These are phyloP conservation scores for Marasmius tenuissimus DNA, from an alignment of 1,284 basidiomycete species.

Conservation along the genomic window DNA sequence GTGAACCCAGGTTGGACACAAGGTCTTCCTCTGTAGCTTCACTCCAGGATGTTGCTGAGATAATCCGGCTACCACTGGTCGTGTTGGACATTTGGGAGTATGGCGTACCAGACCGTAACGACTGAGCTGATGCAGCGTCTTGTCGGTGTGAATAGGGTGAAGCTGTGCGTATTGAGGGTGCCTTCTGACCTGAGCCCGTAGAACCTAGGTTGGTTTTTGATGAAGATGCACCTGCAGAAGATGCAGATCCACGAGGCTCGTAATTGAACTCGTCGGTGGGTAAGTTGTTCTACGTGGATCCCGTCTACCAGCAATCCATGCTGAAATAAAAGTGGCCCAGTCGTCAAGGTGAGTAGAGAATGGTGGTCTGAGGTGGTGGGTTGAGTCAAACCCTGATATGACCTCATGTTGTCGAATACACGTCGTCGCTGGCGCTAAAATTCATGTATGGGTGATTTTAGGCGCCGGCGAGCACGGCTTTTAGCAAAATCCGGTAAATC, in stretches of 20 bases:
- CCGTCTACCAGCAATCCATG: too few relatives aligned
- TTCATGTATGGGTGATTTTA: too few relatives aligned
- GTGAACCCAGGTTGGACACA: constrained; percentile 87
- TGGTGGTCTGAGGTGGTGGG: too few relatives aligned
- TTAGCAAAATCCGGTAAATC: too few relatives aligned
- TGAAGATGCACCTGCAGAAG: constrained; percentile 47
- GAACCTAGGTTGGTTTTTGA: constrained; percentile 45
- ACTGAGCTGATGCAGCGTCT: constrained; percentile 58
- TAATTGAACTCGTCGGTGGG: too few relatives aligned
- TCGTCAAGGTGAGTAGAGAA: too few relatives aligned
- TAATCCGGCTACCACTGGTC: constrained; percentile 67
- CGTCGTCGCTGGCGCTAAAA: too few relatives aligned
- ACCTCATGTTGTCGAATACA: too few relatives aligned
- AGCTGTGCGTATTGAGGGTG: constrained; percentile 60
- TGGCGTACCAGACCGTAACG: constrained; percentile 75
- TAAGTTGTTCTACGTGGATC: too few relatives aligned
- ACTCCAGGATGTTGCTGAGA: constrained; percentile 89
- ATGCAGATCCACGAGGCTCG: constrained; percentile 68
- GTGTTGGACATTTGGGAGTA: constrained; percentile 72
- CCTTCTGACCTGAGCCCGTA: constrained; percentile 34
- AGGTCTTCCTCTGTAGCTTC: constrained; percentile 95
- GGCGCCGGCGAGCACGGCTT: too few relatives aligned
- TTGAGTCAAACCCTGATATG: too few relatives aligned
- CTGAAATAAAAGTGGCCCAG: too few relatives aligned
- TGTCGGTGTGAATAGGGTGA: constrained; percentile 63